Conservation (phyloP, 2,329 filamentous ascomycete species). For the Tolypocladium guangdongense region DNA sequence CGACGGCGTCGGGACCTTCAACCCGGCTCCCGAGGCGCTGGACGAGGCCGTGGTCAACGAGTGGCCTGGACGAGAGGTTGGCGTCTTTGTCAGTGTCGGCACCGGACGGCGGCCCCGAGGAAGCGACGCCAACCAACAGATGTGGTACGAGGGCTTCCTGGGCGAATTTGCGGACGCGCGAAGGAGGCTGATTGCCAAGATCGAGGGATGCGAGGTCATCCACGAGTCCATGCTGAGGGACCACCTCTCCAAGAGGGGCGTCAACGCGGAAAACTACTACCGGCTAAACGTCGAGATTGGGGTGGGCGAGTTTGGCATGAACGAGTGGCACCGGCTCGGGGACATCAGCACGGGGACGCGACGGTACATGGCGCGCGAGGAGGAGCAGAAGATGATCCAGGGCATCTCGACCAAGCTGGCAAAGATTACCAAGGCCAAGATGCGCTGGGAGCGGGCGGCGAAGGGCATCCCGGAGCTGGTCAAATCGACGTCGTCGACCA, state of each 20-base stretch:
- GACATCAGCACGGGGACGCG: conserved; percentile 91
- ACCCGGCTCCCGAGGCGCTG: conserved; percentile 72
- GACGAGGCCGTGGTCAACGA: conserved; percentile 89
- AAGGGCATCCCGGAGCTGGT: conserved; percentile 31
- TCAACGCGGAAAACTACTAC: conserved; percentile 86
- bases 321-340: conserved; percentile 88
- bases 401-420: conserved; percentile 71
- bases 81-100: conserved; percentile 87
- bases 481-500: conserved; percentile 30
- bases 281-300: conserved; percentile 95
- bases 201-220: conserved; percentile 87
- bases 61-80: conserved; percentile 88
- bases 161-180: conserved; percentile 89
- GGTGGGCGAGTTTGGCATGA: conserved; percentile 96
- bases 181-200: conserved; percentile 74
- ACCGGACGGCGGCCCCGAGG: conserved; percentile 68
- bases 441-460: conserved; percentile 46
- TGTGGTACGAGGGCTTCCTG: conserved; percentile 92
- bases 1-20: conserved; percentile 84
- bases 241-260: conserved; percentile 62
- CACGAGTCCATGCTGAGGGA: conserved; percentile 79
- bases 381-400: conserved; percentile 67
- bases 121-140: conserved; percentile 57
- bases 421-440: conserved; percentile 69
- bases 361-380: conserved; percentile 63